These are phyloP conservation scores for Solanum aculeatissimum DNA, from an alignment of 305 asterid species.

Conservation along the genomic window DNA sequence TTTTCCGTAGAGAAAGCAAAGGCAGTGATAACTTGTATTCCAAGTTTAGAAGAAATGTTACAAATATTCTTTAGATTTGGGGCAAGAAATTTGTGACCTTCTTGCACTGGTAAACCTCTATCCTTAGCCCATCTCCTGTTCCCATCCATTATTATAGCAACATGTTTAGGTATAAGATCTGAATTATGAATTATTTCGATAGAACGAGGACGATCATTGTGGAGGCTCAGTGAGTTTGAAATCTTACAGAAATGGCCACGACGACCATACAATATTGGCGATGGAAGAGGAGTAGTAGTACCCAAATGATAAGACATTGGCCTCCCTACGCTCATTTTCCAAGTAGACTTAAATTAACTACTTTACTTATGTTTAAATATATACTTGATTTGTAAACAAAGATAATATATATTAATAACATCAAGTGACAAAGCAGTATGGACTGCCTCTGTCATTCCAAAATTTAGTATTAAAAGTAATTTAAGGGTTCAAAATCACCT, in stretches of 20 bases:
- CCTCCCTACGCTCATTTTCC: background rate
- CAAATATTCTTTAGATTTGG: conserved; percentile 19
- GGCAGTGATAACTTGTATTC: conserved; percentile 32
- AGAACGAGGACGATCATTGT: background rate
- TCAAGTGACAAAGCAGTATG: too few relatives aligned
- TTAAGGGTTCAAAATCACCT: background rate
- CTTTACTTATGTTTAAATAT: too few relatives aligned
- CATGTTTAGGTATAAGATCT: conserved; percentile 40
- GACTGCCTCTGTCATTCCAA: background rate
- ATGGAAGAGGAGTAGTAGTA: background rate
- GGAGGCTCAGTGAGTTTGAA: background rate
- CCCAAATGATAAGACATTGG: background rate
- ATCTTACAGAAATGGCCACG: background rate
- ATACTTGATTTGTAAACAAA: background rate
- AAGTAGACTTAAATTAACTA: too few relatives aligned
- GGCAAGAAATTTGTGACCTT: conserved; percentile 33
- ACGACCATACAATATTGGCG: background rate
- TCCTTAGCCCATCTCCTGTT: conserved; percentile 47
- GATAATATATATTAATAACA: background rate
- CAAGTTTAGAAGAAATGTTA: conserved; percentile 23
- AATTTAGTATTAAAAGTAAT: background rate
- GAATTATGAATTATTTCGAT: background rate
- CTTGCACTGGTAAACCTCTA: conserved; percentile 17
- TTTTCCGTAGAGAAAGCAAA: conserved; percentile 48
- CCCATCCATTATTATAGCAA: conserved; percentile 50